phyloP scores from a whole-genome alignment of 805 yeast species.

The Cyberlindnera mrakii region DNA sequence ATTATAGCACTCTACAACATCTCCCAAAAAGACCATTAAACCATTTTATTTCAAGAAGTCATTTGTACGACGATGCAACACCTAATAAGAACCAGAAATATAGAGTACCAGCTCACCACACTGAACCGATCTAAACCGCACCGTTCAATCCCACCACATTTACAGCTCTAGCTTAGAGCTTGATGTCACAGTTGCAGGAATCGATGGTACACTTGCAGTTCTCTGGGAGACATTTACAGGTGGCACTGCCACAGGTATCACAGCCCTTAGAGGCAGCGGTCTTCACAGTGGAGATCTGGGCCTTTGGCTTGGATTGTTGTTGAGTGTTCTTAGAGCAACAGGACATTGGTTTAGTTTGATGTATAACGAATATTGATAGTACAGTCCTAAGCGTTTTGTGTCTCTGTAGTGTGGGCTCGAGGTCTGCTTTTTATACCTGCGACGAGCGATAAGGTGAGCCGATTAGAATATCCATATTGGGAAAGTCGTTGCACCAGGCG shows the following conservation, averaged over 20 bases:
- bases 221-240: constrained; percentile 24
- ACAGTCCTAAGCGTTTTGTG: neutral
- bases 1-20: too few relatives aligned
- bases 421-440: too few relatives aligned
- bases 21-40: too few relatives aligned
- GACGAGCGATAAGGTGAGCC: neutral
- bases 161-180: constrained; percentile 8
- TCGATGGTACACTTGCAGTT: constrained; percentile 21
- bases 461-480: constrained; percentile 11
- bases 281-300: constrained; percentile 16
- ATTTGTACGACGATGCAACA: too few relatives aligned
- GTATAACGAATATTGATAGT: neutral
- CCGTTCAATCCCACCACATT: neutral
- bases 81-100: too few relatives aligned
- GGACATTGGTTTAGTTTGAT: constrained; percentile 8
- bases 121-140: too few relatives aligned
- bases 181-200: constrained; percentile 20
- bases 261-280: constrained; percentile 22
- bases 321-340: constrained; percentile 18
- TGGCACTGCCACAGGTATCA: constrained; percentile 18
- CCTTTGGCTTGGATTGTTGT: constrained; percentile 6
- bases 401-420: neutral
- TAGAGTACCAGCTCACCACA: too few relatives aligned
- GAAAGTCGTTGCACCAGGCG: constrained; percentile 12
- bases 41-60: too few relatives aligned